Conservation (phyloP, 2,329 filamentous ascomycete species). For the Ramichloridium luteum region DNA sequence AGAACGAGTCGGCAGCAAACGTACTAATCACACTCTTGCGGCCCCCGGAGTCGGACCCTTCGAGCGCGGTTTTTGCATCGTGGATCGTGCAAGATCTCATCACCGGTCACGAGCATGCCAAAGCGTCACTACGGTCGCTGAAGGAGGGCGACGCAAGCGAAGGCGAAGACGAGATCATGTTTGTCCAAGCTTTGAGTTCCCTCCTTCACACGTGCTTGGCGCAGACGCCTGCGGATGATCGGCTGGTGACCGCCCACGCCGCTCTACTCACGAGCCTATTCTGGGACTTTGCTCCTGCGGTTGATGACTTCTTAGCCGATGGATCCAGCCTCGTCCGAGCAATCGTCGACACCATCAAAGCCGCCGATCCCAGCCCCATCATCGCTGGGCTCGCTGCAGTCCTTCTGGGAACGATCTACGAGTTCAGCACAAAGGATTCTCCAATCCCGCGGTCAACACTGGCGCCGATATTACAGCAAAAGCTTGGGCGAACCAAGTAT, state of each 20-base stretch:
- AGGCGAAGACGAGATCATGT: conserved; percentile 90
- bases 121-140: conserved; percentile 65
- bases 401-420: conserved; percentile 78
- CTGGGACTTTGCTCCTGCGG: conserved; percentile 80
- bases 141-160: conserved; percentile 78
- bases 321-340: conserved; percentile 70
- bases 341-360: conserved; percentile 36
- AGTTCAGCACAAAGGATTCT: conserved; percentile 96
- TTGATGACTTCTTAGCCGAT: conserved; percentile 86
- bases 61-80: conserved; percentile 80
- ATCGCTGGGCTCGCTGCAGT: conserved; percentile 61
- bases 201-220: conserved; percentile 70
- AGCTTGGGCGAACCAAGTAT: conserved; percentile 76
- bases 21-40: conserved; percentile 71
- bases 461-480: conserved; percentile 62
- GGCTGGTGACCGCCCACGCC: conserved; percentile 71
- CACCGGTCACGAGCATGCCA: conserved; percentile 67
- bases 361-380: conserved; percentile 42
- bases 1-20: conserved; percentile 69
- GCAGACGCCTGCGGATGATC: conserved; percentile 56
- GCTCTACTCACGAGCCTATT: conserved; percentile 84
- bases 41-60: conserved; percentile 60
- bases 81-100: conserved; percentile 78
- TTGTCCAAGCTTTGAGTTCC: conserved; percentile 75
- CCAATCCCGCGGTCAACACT: conserved; percentile 72